A percentile compares a stretch with the other conserved stretches of the same genome.
Evolutionary conservation across 2,329 filamentous ascomycete genomes (phyloP).

Genomic region (Penicillium sp.): DNA sequence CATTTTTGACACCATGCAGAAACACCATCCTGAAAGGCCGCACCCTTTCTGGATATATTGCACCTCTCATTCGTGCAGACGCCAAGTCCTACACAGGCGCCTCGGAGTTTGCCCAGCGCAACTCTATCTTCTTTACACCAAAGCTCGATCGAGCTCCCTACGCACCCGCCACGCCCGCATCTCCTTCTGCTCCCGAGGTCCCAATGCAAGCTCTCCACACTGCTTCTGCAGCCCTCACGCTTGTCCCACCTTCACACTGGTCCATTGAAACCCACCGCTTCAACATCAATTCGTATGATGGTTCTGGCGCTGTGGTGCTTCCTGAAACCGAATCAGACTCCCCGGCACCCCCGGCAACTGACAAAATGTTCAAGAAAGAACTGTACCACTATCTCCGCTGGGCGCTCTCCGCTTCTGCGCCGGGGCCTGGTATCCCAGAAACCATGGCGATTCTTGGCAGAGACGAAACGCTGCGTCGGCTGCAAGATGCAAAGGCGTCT

Average conservation of each 20-base stretch:
- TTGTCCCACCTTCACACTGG: conserved; percentile 47
- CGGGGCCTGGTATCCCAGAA: conserved; percentile 56
- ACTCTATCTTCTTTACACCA: conserved; percentile 60
- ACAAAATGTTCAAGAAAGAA: conserved; percentile 46
- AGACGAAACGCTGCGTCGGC: conserved; percentile 50
- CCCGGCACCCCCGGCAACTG: conserved; percentile 19
- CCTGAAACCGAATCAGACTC: conserved; percentile 2
- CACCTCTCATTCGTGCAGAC: conserved; percentile 55
- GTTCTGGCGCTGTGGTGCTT: conserved; percentile 17
- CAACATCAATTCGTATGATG: conserved; percentile 43
- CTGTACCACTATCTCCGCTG: conserved; percentile 60
- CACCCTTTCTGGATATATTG: conserved; percentile 50
- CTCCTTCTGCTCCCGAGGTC: conserved; percentile 20
- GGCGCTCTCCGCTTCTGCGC: conserved; percentile 55
- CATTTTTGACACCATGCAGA: conserved; percentile 18
- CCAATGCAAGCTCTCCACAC: conserved; percentile 46
- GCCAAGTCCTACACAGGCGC: conserved; percentile 61
- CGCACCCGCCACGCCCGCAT: conserved; percentile 18
- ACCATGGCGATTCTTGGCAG: conserved; percentile 59
- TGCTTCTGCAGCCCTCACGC: conserved; percentile 44
- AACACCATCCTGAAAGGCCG: conserved; percentile 34
- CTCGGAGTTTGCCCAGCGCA: conserved; percentile 57
- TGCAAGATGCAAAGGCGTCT: conserved; percentile 43
- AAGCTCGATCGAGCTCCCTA: conserved; percentile 30
- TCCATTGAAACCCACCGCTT: conserved; percentile 39